A percentile compares a stretch with the other conserved stretches of the same genome.
These are phyloP conservation scores for Dictyostelium brefeldianum DNA, from an alignment of 78 protist species.

Conservation along the genomic window DNA sequence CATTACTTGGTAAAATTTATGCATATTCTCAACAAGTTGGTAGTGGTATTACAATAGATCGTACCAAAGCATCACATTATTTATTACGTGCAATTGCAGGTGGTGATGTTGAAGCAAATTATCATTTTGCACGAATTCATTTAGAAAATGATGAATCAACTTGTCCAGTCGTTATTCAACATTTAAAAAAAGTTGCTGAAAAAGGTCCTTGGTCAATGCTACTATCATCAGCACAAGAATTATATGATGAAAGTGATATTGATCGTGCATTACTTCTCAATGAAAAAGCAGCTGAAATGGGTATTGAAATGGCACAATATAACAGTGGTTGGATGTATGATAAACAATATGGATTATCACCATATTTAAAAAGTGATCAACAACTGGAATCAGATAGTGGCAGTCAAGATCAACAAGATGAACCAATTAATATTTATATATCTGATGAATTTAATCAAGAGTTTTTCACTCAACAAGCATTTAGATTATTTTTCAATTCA, in stretches of 20 bases:
- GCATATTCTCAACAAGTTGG: neutral
- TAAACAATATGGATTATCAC: constrained; percentile 20
- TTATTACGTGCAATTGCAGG: constrained; percentile 75
- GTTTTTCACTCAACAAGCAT: constrained; percentile 21
- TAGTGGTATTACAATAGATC: constrained; percentile 12
- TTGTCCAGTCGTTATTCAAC: constrained; percentile 71
- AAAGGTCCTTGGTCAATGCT: constrained; percentile 74
- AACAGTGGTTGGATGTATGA: constrained; percentile 90
- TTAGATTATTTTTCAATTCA: constrained; percentile 45
- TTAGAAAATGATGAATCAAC: constrained; percentile 32
- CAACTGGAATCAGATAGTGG: neutral
- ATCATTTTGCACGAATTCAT: constrained; percentile 59
- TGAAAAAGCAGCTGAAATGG: constrained; percentile 89
- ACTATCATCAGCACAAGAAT: constrained; percentile 70
- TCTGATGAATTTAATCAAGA: neutral
- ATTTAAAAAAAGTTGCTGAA: constrained; percentile 87
- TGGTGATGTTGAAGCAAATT: constrained; percentile 54
- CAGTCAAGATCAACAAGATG: neutral
- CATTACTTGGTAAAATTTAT: constrained; percentile 81
- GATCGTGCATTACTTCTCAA: constrained; percentile 59
- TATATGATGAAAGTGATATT: constrained; percentile 68
- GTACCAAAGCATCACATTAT: constrained; percentile 60
- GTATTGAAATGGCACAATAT: constrained; percentile 90
- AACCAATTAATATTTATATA: neutral
- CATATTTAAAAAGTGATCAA: neutral